Evolutionary conservation across 2,329 filamentous ascomycete species (phyloP).

Genomic region (Aspergillus sergii): DNA sequence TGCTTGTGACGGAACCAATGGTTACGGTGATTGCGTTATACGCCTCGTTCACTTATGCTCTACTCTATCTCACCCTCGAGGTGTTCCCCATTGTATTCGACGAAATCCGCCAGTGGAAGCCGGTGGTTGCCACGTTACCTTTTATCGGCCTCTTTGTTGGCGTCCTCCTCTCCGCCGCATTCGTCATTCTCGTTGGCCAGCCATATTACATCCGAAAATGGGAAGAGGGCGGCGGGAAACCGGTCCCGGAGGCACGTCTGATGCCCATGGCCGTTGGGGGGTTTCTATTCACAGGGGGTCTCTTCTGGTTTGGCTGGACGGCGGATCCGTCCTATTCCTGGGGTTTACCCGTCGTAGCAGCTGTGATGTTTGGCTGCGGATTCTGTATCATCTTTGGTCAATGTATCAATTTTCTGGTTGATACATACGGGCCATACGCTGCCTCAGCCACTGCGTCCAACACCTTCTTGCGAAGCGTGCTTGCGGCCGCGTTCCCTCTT

Average conservation of each 20-base stretch:
- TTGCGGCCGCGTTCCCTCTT: background rate
- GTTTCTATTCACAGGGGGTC: constrained; percentile 44
- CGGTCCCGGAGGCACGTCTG: constrained; percentile 45
- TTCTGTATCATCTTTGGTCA: constrained; percentile 52
- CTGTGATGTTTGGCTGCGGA: constrained; percentile 48
- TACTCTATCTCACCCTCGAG: constrained; percentile 52
- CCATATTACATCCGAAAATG: constrained; percentile 36
- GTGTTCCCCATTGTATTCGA: constrained; percentile 53
- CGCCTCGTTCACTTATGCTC: constrained; percentile 50
- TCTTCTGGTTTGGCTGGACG: constrained; percentile 51
- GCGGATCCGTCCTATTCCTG: constrained; percentile 27
- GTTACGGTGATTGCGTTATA: constrained; percentile 50
- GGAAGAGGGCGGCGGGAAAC: constrained; percentile 28
- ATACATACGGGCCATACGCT: constrained; percentile 44
- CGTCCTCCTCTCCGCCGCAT: constrained; percentile 39
- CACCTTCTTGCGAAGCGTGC: constrained; percentile 42
- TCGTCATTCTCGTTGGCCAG: constrained; percentile 47
- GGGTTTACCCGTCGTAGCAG: constrained; percentile 17
- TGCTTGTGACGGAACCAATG: constrained; percentile 54
- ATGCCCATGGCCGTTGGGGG: constrained; percentile 51
- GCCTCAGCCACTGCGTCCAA: constrained; percentile 47
- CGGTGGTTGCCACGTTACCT: constrained; percentile 44
- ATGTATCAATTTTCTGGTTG: constrained; percentile 52
- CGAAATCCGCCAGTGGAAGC: constrained; percentile 42
- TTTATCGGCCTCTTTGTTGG: constrained; percentile 50